A percentile compares a stretch with the other conserved stretches of the same genome.
phyloP scores from a whole-genome alignment of 2,329 filamentous ascomycete genomes.

The Fusarium sp. region DNA sequence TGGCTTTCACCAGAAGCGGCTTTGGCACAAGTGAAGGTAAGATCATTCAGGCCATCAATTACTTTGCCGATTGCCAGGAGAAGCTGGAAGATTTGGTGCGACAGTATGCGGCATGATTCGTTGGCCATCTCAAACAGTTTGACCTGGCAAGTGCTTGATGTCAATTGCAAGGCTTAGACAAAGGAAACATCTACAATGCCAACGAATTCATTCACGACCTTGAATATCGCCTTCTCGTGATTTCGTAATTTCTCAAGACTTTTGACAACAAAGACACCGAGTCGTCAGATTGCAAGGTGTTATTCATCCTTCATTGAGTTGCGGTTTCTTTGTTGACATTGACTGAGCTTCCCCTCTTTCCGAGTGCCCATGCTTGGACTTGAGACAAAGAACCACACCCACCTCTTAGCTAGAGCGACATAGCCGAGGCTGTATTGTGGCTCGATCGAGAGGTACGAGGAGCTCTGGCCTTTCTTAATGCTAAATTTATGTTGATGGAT shows the following conservation, averaged over 20 bases:
- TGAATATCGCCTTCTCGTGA: constrained; percentile 17
- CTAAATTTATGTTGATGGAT: constrained; percentile 31
- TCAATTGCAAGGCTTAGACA: not conserved
- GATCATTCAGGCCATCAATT: constrained; percentile 67
- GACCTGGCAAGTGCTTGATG: not conserved
- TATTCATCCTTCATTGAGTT: not conserved
- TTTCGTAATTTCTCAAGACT: not conserved
- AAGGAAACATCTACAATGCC: constrained; percentile 21
- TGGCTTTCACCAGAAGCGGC: constrained; percentile 63
- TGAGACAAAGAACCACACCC: constrained; percentile 27
- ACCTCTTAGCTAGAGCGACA: not conserved
- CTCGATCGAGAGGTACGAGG: not conserved
- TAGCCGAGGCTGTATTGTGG: constrained; percentile 1
- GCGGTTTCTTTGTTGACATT: constrained; percentile 28
- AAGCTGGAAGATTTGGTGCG: constrained; percentile 59
- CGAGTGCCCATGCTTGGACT: not conserved
- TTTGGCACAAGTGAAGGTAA: constrained; percentile 64
- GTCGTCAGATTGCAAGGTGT: not conserved
- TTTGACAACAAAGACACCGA: constrained; percentile 20
- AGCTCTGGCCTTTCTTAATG: constrained; percentile 2
- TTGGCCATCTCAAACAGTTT: not conserved
- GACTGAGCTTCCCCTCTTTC: constrained; percentile 23
- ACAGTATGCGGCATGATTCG: constrained; percentile 42
- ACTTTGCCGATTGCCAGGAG: constrained; percentile 68
- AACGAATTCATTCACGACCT: constrained; percentile 8